Conservation (phyloP, 768 basidiomycete genomes). For the Auricularia auricula-judae region DNA sequence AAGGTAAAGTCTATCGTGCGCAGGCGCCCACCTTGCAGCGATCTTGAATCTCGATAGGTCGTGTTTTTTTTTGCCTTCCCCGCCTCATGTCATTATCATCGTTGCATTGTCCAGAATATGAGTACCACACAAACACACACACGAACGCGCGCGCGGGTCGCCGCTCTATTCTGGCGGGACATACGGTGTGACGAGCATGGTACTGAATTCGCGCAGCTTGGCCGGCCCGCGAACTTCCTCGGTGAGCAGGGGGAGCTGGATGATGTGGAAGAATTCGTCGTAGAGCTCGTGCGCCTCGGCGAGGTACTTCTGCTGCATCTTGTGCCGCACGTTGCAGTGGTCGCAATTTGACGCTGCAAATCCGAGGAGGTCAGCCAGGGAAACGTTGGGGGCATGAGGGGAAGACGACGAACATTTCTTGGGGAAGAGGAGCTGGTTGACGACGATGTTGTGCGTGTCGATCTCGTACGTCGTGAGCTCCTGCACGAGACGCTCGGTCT, state of each 20-base stretch:
- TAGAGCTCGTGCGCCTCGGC: slow-evolving; percentile 94
- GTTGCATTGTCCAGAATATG: no score
- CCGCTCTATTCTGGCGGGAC: slow-evolving; percentile 26
- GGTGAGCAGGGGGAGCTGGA: slow-evolving; percentile 84
- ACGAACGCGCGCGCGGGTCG: no score
- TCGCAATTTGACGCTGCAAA: slow-evolving; percentile 78
- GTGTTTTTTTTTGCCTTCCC: no score
- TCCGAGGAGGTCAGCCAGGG: background rate
- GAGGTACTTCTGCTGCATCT: slow-evolving; percentile 98
- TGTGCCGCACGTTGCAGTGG: slow-evolving; percentile 86
- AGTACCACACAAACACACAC: no score
- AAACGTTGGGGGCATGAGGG: background rate
- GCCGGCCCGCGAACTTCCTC: slow-evolving; percentile 95
- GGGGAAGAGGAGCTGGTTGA: slow-evolving; percentile 94
- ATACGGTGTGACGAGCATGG: slow-evolving; percentile 82
- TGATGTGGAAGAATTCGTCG: slow-evolving; percentile 96
- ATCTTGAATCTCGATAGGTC: no score
- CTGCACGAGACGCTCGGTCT: slow-evolving; percentile 96
- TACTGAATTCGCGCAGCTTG: slow-evolving; percentile 85
- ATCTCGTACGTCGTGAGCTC: slow-evolving; percentile 91
- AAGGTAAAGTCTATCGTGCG: no score
- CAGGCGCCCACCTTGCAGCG: no score
- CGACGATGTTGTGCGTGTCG: slow-evolving; percentile 97
- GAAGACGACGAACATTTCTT: slow-evolving; percentile 47
- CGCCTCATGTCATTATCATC: no score